Evolutionary conservation across 805 yeast species (phyloP).

Genomic region (Helenozyma rhizophorensis): DNA sequence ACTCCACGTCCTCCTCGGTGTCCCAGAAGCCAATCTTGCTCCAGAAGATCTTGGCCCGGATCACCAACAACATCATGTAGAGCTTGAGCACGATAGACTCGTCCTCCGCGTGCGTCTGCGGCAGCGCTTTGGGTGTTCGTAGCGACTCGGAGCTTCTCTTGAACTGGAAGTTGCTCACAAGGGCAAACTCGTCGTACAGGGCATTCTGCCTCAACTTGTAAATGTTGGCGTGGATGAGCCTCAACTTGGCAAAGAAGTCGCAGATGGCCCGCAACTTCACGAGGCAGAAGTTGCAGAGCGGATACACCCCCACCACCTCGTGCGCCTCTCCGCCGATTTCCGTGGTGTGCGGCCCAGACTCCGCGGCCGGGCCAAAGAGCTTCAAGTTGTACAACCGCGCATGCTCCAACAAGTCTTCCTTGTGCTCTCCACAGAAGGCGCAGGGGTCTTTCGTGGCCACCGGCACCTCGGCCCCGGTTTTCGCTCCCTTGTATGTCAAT

Average conservation of each 20-base stretch:
- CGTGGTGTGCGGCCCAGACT: conserved; percentile 9
- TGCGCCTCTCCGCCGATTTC: conserved; percentile 18
- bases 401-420: conserved; percentile 68
- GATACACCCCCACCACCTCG: conserved; percentile 43
- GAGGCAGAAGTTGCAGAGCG: conserved; percentile 80
- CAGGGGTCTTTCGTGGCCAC: conserved; percentile 75
- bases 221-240: conserved; percentile 51
- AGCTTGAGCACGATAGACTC: conserved; percentile 36
- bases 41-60: conserved; percentile 78
- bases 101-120: conserved; percentile 17
- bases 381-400: conserved; percentile 72
- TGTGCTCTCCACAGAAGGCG: conserved; percentile 76
- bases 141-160: conserved; percentile 17
- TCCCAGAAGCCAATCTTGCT: conserved; percentile 80
- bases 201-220: conserved; percentile 49
- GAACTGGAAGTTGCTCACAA: conserved; percentile 22
- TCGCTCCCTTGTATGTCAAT: conserved; percentile 25
- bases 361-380: conserved; percentile 29
- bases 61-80: conserved; percentile 51
- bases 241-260: conserved; percentile 73
- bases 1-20: conserved; percentile 32
- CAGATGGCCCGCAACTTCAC: conserved; percentile 75
- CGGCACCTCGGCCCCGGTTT: conserved; percentile 35
- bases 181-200: conserved; percentile 23
- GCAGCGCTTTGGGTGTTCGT: conserved; percentile 3